Percentiles rank a stretch among this genome's conserved stretches.
These are phyloP conservation scores for Agaricus bisporus DNA, from an alignment of 768 basidiomycete genomes.

Conservation along the genomic window DNA sequence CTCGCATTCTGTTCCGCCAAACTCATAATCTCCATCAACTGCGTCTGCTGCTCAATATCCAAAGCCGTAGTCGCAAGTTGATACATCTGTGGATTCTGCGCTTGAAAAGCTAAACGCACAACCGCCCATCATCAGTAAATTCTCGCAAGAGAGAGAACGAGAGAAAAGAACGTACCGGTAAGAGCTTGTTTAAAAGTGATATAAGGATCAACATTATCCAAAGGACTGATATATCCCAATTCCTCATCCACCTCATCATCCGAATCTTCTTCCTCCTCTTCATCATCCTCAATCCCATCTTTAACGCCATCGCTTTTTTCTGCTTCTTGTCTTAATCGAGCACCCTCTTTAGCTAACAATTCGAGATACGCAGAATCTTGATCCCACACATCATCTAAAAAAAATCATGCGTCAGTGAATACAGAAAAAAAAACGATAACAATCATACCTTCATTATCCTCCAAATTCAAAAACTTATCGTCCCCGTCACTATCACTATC, in stretches of 20 bases:
- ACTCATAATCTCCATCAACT: constrained; percentile 82
- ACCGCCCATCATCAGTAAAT: too few relatives aligned
- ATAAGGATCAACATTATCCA: constrained; percentile 78
- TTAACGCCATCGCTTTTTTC: constrained; percentile 42
- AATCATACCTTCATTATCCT: constrained; percentile 49
- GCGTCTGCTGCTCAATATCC: constrained; percentile 68
- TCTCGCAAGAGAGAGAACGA: constrained; percentile 4
- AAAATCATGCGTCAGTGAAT: constrained; percentile 10
- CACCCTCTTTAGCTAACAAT: constrained; percentile 77
- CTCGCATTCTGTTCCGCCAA: constrained; percentile 45
- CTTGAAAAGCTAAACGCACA: constrained; percentile 64
- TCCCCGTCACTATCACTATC: constrained; percentile 31
- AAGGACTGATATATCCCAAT: constrained; percentile 77
- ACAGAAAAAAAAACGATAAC: background rate
- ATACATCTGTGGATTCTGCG: constrained; percentile 60
- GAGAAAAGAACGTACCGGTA: constrained; percentile 46
- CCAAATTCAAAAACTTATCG: constrained; percentile 47
- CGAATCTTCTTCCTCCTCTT: constrained; percentile 59
- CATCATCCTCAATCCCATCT: constrained; percentile 60
- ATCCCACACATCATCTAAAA: constrained; percentile 82
- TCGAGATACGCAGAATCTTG: constrained; percentile 86
- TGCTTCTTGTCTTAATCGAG: constrained; percentile 62
- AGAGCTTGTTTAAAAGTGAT: constrained; percentile 72
- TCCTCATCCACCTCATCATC: constrained; percentile 73
- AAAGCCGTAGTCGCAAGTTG: constrained; percentile 69